A percentile compares a stretch with the other conserved stretches of the same genome.
Evolutionary conservation across 2,329 filamentous ascomycete genomes (phyloP).

Genomic region (Claviceps purpurea): DNA sequence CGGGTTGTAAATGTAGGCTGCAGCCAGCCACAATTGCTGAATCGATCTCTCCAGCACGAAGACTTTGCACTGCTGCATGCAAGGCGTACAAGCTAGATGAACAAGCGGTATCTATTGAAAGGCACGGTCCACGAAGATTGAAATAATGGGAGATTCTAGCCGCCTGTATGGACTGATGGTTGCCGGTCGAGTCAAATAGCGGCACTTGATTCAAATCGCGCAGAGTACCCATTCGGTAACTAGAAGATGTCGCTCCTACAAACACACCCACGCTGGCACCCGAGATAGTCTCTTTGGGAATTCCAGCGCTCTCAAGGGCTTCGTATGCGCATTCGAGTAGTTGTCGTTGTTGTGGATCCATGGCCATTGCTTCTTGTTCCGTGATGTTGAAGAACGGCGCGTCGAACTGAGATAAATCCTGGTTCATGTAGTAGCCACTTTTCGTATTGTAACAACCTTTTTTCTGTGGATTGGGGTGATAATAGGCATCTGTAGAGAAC

Average conservation of each 20-base stretch:
- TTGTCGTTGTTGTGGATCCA: slow-evolving; percentile 41
- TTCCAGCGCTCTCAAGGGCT: slow-evolving; percentile 37
- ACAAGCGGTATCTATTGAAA: slow-evolving; percentile 39
- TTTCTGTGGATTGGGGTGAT: slow-evolving; percentile 29
- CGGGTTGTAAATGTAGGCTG: slow-evolving; percentile 33
- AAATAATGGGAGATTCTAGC: slow-evolving; percentile 43
- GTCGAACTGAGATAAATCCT: slow-evolving; percentile 35
- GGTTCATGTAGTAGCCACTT: slow-evolving; percentile 28
- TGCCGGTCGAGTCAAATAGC: slow-evolving; percentile 38
- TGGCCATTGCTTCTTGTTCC: slow-evolving; percentile 33
- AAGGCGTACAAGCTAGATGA: slow-evolving; percentile 37
- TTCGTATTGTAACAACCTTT: slow-evolving; percentile 22
- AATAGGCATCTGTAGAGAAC: slow-evolving; percentile 15
- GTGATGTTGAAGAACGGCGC: slow-evolving; percentile 39
- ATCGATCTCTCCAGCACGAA: slow-evolving; percentile 31
- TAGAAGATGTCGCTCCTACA: slow-evolving; percentile 19
- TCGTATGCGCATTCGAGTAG: slow-evolving; percentile 40
- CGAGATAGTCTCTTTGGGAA: slow-evolving; percentile 31
- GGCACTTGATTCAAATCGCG: slow-evolving; percentile 32
- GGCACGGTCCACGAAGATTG: slow-evolving; percentile 38
- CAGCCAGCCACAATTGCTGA: slow-evolving; percentile 34
- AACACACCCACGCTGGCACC: slow-evolving; percentile 37
- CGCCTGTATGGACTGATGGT: slow-evolving; percentile 37
- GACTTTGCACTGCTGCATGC: slow-evolving; percentile 35
- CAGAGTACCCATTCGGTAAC: slow-evolving; percentile 29